These are phyloP conservation scores for Naematelia aurantialba DNA, from an alignment of 768 basidiomycete genomes.

Conservation along the genomic window DNA sequence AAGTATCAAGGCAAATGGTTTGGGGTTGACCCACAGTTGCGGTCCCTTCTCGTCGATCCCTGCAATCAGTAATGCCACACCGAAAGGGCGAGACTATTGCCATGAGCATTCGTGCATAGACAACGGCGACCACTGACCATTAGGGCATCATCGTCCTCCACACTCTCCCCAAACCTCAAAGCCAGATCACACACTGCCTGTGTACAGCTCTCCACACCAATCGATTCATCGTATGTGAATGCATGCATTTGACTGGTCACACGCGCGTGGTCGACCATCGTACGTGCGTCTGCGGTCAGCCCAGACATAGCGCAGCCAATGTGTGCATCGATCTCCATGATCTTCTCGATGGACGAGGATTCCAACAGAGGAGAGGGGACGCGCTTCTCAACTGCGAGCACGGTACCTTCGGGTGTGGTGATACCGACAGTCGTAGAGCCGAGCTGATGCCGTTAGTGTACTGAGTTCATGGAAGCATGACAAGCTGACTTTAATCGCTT, in stretches of 20 bases:
- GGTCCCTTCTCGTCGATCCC: constrained; percentile 94
- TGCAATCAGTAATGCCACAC: constrained; percentile 95
- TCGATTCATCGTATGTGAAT: constrained; percentile 94
- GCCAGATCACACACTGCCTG: constrained; percentile 98
- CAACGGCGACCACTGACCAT: constrained; percentile 58
- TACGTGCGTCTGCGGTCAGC: constrained; percentile 93
- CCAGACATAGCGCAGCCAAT: constrained; percentile 96
- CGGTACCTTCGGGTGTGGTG: constrained; percentile 79
- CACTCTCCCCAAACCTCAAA: constrained; percentile 94
- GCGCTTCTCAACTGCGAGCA: constrained; percentile 97
- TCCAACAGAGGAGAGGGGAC: constrained; percentile 95
- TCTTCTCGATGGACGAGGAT: constrained; percentile 94
- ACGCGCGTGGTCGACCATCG: constrained; percentile 99
- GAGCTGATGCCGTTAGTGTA: constrained; percentile 59
- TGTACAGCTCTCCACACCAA: constrained; percentile 95
- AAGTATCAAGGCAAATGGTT: neutral
- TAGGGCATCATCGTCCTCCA: constrained; percentile 97
- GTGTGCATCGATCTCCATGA: constrained; percentile 98
- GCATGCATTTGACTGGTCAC: constrained; percentile 78
- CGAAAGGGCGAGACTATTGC: constrained; percentile 84
- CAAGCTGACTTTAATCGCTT: constrained; percentile 81
- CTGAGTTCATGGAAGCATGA: neutral
- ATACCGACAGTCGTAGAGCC: constrained; percentile 98
- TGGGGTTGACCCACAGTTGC: constrained; percentile 68
- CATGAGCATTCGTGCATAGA: neutral